Percentiles rank a stretch among this genome's conserved stretches.
phyloP scores from a whole-genome alignment of 805 yeast species.

The Starmerella kuoi region DNA sequence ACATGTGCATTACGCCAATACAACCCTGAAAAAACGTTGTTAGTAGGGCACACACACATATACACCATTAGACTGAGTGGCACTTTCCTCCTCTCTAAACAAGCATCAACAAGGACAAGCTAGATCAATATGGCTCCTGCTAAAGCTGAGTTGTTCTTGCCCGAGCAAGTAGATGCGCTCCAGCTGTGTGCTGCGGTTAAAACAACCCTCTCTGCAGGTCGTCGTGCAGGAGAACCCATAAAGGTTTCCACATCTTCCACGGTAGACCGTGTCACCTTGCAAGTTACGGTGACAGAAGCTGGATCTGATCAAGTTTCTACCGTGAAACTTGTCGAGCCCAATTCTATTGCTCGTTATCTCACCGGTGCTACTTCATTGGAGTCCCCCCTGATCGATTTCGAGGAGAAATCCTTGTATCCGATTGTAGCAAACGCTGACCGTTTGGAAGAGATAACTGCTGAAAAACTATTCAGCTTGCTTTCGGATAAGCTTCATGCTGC shows the following conservation, averaged over 20 bases:
- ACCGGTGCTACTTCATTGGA: constrained; percentile 15
- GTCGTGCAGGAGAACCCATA: constrained; percentile 25
- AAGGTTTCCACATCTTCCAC: constrained; percentile 22
- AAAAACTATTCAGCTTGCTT: constrained; percentile 20
- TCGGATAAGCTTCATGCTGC: constrained; percentile 28
- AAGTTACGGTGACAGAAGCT: constrained; percentile 12
- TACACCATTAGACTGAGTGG: no score
- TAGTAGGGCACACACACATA: no score
- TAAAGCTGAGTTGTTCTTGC: constrained; percentile 18
- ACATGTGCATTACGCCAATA: no score
- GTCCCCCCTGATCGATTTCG: constrained; percentile 27
- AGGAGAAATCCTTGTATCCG: constrained; percentile 31
- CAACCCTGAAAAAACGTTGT: no score
- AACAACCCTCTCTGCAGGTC: constrained; percentile 34
- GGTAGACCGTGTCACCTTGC: constrained; percentile 16
- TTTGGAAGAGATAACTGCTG: constrained; percentile 20
- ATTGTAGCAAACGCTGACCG: constrained; percentile 13
- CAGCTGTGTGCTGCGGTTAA: constrained; percentile 27
- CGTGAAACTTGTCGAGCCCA: constrained; percentile 35
- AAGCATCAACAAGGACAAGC: no score
- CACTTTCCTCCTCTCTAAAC: no score
- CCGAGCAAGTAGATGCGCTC: constrained; percentile 17
- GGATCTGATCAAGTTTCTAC: constrained; percentile 4
- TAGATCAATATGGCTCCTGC: not conserved
- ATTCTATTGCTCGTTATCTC: constrained; percentile 41